Conservation (phyloP, 2,329 filamentous ascomycete species). For the Colletotrichum incanum region DNA sequence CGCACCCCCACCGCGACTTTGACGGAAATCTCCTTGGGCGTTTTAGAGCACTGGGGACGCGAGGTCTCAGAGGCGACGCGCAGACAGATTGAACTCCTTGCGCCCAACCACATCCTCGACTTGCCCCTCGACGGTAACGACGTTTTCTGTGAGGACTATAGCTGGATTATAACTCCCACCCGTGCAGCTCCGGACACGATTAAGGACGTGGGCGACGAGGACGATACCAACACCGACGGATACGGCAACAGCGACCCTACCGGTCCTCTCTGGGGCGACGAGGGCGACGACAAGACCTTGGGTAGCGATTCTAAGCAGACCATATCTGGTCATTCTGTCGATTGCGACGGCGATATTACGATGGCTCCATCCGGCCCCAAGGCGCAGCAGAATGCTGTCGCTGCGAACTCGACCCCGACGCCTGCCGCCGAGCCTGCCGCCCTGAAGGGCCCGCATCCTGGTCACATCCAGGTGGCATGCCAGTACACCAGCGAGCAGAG, state of each 20-base stretch:
- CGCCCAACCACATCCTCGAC: constrained; percentile 11
- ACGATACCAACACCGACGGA: not conserved
- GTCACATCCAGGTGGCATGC: constrained; percentile 65
- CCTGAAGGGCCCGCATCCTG: constrained; percentile 61
- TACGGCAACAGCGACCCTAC: not conserved
- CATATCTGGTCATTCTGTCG: not conserved
- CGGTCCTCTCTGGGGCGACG: not conserved
- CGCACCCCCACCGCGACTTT: constrained; percentile 17
- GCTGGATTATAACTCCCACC: not conserved
- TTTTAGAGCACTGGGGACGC: constrained; percentile 8
- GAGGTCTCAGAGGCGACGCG: constrained; percentile 19
- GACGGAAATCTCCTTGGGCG: constrained; percentile 26
- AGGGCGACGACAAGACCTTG: not conserved
- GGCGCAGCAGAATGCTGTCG: constrained; percentile 34
- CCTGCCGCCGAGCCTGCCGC: constrained; percentile 22
- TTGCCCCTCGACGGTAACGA: constrained; percentile 24
- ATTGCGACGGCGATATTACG: constrained; percentile 5
- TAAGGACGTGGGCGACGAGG: not conserved
- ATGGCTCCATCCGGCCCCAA: constrained; percentile 42
- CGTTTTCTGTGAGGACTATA: constrained; percentile 16
- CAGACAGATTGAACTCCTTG: constrained; percentile 9
- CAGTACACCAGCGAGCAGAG: constrained; percentile 89
- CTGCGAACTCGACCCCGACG: constrained; percentile 16
- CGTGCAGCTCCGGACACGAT: not conserved
- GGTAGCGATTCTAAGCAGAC: not conserved